phyloP scores from a whole-genome alignment of 768 basidiomycete genomes.

The Suillus variegatus region DNA sequence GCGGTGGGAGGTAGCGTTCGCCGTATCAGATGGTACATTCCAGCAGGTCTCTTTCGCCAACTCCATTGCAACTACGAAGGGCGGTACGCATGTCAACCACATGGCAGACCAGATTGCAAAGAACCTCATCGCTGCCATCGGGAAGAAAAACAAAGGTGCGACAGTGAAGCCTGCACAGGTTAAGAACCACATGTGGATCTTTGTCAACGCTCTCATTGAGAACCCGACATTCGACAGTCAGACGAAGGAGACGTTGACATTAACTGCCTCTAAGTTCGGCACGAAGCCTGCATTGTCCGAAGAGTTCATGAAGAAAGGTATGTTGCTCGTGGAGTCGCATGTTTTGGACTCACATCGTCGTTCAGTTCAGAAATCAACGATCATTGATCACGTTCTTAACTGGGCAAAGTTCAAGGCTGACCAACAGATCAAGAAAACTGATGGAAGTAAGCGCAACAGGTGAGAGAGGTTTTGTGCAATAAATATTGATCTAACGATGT shows the following conservation, averaged over 20 bases:
- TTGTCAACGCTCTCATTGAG: constrained; percentile 93
- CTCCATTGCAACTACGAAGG: constrained; percentile 94
- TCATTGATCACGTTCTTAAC: constrained; percentile 89
- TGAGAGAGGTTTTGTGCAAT: constrained; percentile 30
- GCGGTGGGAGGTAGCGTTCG: constrained; percentile 96
- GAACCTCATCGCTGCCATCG: constrained; percentile 74
- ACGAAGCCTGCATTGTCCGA: constrained; percentile 83
- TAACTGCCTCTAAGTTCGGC: constrained; percentile 87
- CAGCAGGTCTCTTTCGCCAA: constrained; percentile 98
- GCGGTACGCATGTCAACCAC: constrained; percentile 87
- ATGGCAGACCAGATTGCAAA: constrained; percentile 91
- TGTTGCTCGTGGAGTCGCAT: constrained; percentile 16
- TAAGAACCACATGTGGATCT: constrained; percentile 98
- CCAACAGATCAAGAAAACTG: constrained; percentile 94
- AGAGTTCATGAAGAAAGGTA: constrained; percentile 96
- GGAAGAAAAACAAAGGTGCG: constrained; percentile 98
- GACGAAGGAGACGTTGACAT: constrained; percentile 93
- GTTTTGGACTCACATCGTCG: constrained; percentile 4
- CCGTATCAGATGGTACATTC: constrained; percentile 89
- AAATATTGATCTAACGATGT: constrained; percentile 5
- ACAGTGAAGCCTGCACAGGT: constrained; percentile 90
- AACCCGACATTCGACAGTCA: constrained; percentile 99
- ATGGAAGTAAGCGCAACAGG: constrained; percentile 89
- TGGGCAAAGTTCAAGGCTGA: constrained; percentile 99
- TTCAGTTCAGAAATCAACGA: constrained; percentile 82